Conservation (phyloP, 371 early-diverging fungal genomes). For the Fennellomyces sp. region DNA sequence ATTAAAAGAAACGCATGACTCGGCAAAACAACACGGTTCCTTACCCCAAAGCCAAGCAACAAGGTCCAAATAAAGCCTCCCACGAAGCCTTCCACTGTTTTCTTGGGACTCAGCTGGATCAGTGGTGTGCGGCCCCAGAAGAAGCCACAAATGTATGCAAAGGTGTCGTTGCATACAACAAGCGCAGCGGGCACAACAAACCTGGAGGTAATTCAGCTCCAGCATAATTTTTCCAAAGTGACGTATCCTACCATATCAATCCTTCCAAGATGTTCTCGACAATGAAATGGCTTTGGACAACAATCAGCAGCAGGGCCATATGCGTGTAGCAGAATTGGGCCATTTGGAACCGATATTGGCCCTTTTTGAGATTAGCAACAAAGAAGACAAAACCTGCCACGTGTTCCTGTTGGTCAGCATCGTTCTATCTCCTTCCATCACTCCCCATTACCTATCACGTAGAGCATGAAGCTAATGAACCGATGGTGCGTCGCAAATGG, state of each 20-base stretch:
- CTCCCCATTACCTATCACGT: slow-evolving; percentile 81
- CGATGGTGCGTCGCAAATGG: slow-evolving; percentile 92
- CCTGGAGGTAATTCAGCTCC: slow-evolving; percentile 23
- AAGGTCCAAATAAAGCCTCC: slow-evolving; percentile 93
- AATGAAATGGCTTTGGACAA: slow-evolving; percentile 90
- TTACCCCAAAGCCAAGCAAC: slow-evolving; percentile 82
- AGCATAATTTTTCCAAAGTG: neutral
- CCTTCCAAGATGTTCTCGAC: slow-evolving; percentile 97
- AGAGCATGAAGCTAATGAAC: slow-evolving; percentile 91
- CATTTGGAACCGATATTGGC: slow-evolving; percentile 89
- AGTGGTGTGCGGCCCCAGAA: slow-evolving; percentile 95
- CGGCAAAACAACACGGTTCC: slow-evolving; percentile 3
- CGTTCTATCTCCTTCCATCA: no score
- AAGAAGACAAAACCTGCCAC: slow-evolving; percentile 89
- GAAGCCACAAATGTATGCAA: slow-evolving; percentile 97
- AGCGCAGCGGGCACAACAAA: slow-evolving; percentile 90
- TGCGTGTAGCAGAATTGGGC: slow-evolving; percentile 96
- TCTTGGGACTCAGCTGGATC: slow-evolving; percentile 96
- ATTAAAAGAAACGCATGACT: neutral
- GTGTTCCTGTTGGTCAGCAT: no score
- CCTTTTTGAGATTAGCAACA: slow-evolving; percentile 90
- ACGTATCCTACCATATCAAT: slow-evolving; percentile 83
- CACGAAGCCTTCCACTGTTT: slow-evolving; percentile 99
- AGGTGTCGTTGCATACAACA: slow-evolving; percentile 98
- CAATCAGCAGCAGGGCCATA: slow-evolving; percentile 90